phyloP scores from a whole-genome alignment of 208 protist species.

The Angomonas deanei region DNA sequence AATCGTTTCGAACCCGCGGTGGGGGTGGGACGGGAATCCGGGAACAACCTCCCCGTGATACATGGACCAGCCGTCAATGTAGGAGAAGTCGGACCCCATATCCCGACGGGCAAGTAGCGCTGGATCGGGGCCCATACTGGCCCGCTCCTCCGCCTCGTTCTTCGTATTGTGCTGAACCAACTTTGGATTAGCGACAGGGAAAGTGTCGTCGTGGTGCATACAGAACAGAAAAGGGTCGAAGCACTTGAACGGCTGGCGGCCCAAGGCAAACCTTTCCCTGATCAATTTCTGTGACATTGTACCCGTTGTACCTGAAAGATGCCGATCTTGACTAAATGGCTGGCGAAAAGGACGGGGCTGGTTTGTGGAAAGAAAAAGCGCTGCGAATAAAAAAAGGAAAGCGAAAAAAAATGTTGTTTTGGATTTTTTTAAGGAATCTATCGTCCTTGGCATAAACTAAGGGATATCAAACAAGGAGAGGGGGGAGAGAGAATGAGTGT shows the following conservation, averaged over 20 bases:
- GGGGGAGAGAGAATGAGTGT: too few species aligned
- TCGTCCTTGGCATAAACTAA: too few species aligned
- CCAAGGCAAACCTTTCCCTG: constrained; percentile 12
- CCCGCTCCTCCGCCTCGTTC: constrained; percentile 4
- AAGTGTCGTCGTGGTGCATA: constrained; percentile 47
- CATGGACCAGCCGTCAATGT: constrained; percentile 63
- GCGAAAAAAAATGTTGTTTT: constrained; percentile 3
- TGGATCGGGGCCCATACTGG: constrained; percentile 16
- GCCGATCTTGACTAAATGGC: too few species aligned
- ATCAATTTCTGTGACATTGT: not conserved
- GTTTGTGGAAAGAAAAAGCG: not conserved
- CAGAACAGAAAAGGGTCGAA: constrained; percentile 59
- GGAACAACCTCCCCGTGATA: constrained; percentile 56
- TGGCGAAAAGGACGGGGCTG: too few species aligned
- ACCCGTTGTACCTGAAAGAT: too few species aligned
- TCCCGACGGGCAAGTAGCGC: constrained; percentile 27
- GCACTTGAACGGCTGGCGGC: constrained; percentile 23
- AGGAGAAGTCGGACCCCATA: constrained; percentile 58
- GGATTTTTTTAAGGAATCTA: too few species aligned
- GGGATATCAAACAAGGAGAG: too few species aligned
- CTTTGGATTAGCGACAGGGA: constrained; percentile 12
- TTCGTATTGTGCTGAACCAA: not conserved
- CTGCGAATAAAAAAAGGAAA: not conserved
- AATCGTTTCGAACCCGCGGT: constrained; percentile 89
- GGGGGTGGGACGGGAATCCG: constrained; percentile 83